Base-by-base conservation (phyloP, 2,329 filamentous ascomycete genomes). In the Apiospora saccharicola region DNA sequence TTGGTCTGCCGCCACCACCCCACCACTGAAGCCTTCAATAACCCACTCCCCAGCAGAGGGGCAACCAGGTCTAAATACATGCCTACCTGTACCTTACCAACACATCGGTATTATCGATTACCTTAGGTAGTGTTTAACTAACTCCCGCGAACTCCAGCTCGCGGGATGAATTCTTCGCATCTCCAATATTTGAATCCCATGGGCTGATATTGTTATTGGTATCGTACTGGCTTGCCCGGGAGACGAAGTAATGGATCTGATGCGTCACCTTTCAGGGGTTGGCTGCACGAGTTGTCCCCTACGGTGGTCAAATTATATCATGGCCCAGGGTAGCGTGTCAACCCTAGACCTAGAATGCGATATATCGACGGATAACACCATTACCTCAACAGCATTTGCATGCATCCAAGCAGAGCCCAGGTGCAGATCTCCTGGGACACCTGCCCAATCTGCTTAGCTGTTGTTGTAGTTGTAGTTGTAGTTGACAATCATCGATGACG, bases 371-470 rank as follows among this genome's bases (percentile, higher is more conserved):
- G 26, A 34, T 57, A 34, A 34, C 51, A 22, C 26, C 14, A 1
- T 16, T 26, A 8, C 34, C 30, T 57, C 51, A 34, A 57, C 8
- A 34, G 14, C 30, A 57, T 57, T 26, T 30, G 51, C 51, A 34
- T 34, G 51, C 51, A 37, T 61, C 10, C 34, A n/a, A 41, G 34
- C 57, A 24, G 10, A 41, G 34, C 34, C 57, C 10, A 10, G 34
- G 7, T 64, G 22, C 57, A 41, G 57, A 64, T 64, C 57, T 41
- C 2, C 34, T 14, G 57, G 57, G 34, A 41, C 10, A 64, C 34
- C 57, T 64, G 57, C 57, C 30, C 57, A 64, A 64, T 64, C 34
- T 64, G 30, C 34, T 64, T 64, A 41, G 34, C 34, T 41, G 34
- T 12, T 4, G n/a, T 14, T n/a, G 34, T 64, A 19, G 5, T 41